Evolutionary conservation across 306 rosid genomes (phyloP), one percentile per base, ranked within the genome.

Genomic region (Betula pendula): DNA sequence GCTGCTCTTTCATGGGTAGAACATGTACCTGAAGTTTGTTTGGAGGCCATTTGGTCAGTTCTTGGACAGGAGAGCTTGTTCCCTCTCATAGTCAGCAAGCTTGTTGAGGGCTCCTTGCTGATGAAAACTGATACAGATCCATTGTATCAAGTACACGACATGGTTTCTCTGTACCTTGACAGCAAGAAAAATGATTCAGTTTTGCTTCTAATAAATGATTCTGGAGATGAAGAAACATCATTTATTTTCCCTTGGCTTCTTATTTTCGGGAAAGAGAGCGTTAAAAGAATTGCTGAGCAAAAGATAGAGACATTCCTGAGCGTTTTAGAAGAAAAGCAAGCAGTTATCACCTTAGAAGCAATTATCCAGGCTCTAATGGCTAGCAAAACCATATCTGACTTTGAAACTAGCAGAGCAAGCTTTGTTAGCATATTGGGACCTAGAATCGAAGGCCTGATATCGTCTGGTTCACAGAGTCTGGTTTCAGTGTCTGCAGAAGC

Each of bases 11-110:
- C 81, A 12, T 81, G 84, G 84, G 81, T 29, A 14, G 84, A 81
- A 65, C 78, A 73, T 49, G 78, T 81, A 25, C 84, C 84, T 16
- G 84, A 81, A 71, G 70, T 63, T 70, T 76, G 84, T 70, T 67
- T 81, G 49, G 81, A 81, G 77, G 84, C 74, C 31, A 68, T 81
- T 76, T 81, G 84, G 84, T 75, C 80, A 2, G 84, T 75, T 59
- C 31, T 80, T 71, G 80, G 80, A 38, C 68, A 70, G 55, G 84
- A 75, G 58, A 70, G 48, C 42, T 4, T 80, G 59, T 81, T 76
- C 77, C 48, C 81, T 62, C 77, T 81, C 43, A 53, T 76, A 42
- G 78, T 71, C 49, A 49, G 81, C 74, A 81, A 76, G 77, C 84
- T 81, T 65, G 80, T 75, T 22, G 84, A 81, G 71, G 81, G 81